These are phyloP conservation scores for carrot (Daucus carota) DNA, from an alignment of 129 eudicot genomes.

Conservation along the genomic window DH1_v3.0 NC_030386.2:34480501-34481000, in stretches of 20 bases:
- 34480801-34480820: constrained; percentile 4
- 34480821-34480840: constrained; percentile 11
- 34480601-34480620: no score
- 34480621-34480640: no score
- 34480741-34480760: neutral
- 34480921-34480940: constrained; percentile 30
- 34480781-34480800: neutral
- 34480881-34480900: constrained; percentile 20
- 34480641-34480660: no score
- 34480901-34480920: constrained; percentile 65
- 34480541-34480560: neutral
- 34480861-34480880: constrained; percentile 40
- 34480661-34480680: no score
- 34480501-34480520: neutral
- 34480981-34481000: constrained; percentile 47
- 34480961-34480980: constrained; percentile 53
- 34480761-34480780: neutral
- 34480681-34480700: no score
- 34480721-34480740: neutral
- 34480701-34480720: no score
- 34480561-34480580: neutral
- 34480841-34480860: constrained; percentile 19
- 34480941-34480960: constrained; percentile 40
- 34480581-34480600: no score
- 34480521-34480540: neutral